Conservation (phyloP, 352 stramenopile genomes). For the Pythium sp. region DNA sequence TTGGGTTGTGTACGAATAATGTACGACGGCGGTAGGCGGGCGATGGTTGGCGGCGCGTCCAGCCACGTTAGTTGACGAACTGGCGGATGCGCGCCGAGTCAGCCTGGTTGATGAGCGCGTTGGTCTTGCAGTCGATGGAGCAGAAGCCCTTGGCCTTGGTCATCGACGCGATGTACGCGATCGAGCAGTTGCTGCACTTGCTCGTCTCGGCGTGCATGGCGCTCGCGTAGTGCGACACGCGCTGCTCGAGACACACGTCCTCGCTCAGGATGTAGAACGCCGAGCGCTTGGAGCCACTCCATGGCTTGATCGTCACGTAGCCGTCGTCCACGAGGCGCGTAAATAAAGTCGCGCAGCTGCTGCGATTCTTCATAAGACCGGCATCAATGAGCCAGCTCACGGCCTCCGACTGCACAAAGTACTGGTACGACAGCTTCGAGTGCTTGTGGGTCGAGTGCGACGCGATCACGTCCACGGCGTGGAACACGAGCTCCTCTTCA, state of each 20-base stretch:
- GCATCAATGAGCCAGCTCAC: slow-evolving; percentile 82
- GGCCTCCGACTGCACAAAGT: slow-evolving; percentile 83
- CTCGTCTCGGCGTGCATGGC: slow-evolving; percentile 72
- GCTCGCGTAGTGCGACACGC: slow-evolving; percentile 60
- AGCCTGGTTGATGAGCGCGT: slow-evolving; percentile 65
- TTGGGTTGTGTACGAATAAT: neutral
- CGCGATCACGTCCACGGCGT: slow-evolving; percentile 65
- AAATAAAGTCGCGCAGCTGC: slow-evolving; percentile 51
- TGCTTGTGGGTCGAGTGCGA: slow-evolving; percentile 63
- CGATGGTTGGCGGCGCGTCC: neutral
- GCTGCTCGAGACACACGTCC: slow-evolving; percentile 48
- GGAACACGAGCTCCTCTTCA: slow-evolving; percentile 56
- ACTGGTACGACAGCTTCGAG: slow-evolving; percentile 76
- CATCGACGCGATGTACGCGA: slow-evolving; percentile 65
- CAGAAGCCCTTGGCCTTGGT: slow-evolving; percentile 72
- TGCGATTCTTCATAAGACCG: slow-evolving; percentile 58
- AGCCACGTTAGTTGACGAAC: slow-evolving; percentile 37
- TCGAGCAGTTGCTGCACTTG: slow-evolving; percentile 81
- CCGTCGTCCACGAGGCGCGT: slow-evolving; percentile 60
- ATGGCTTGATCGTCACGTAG: slow-evolving; percentile 70
- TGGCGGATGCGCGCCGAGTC: slow-evolving; percentile 64
- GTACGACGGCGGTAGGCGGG: neutral
- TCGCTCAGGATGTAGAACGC: slow-evolving; percentile 76
- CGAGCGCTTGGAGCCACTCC: slow-evolving; percentile 41
- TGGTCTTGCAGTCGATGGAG: slow-evolving; percentile 88